phyloP scores from a whole-genome alignment of 1,139 yeast species.

The Geotrichum restrictum region DNA sequence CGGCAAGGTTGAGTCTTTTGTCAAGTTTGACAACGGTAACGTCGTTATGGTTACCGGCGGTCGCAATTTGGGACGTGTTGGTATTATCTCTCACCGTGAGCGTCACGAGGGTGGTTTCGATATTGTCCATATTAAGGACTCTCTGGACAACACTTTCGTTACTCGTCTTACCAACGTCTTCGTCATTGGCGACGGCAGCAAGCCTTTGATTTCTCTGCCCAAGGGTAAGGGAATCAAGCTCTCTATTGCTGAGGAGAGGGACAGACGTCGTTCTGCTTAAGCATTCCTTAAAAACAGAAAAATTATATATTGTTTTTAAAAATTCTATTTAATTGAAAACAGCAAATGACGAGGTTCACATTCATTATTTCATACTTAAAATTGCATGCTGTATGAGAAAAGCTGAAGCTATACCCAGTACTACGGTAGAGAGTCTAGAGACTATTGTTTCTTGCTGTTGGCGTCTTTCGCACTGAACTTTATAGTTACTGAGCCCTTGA shows the following conservation, averaged over 20 bases:
- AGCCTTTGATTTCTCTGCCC: conserved; percentile 96
- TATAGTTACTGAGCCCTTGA: too few relatives aligned
- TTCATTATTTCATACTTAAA: too few relatives aligned
- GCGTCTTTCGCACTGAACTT: too few relatives aligned
- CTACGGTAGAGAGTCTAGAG: too few relatives aligned
- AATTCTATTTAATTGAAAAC: background rate
- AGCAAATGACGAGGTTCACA: too few relatives aligned
- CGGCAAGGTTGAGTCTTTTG: conserved; percentile 87
- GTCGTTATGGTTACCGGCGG: conserved; percentile 98
- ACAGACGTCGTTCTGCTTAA: conserved; percentile 57
- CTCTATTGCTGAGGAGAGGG: conserved; percentile 98
- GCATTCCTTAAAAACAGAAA: background rate
- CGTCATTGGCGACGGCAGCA: conserved; percentile 96
- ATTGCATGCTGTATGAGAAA: too few relatives aligned
- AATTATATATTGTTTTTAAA: conserved; percentile 11
- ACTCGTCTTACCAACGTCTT: conserved; percentile 97
- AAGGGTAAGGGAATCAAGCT: conserved; percentile 99
- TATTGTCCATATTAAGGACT: conserved; percentile 96
- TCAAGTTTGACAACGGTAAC: conserved; percentile 94
- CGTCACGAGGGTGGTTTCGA: conserved; percentile 99
- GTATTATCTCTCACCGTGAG: conserved; percentile 97
- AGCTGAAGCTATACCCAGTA: too few relatives aligned
- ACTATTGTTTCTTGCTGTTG: too few relatives aligned
- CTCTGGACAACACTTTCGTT: conserved; percentile 95
- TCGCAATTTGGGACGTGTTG: conserved; percentile 99